Base-by-base conservation (phyloP, 768 basidiomycete species). In the Plicaturopsis crispa region DNA sequence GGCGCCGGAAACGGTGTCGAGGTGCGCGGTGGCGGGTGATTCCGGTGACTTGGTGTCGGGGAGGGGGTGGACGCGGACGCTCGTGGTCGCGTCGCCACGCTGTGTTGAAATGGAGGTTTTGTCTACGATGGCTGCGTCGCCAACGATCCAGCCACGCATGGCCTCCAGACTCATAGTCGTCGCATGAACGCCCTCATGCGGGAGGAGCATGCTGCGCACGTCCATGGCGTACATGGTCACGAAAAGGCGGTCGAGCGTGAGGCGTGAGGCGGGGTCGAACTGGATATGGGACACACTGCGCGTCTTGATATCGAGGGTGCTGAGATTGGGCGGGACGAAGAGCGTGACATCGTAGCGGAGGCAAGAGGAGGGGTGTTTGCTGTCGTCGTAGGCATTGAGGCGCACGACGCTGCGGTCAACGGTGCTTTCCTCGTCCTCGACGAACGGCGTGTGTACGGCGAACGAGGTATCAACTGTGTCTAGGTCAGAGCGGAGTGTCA, bases 101-200 rank as follows among this genome's bases (percentile, higher is more conserved):
- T 74, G 71, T 1, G 73, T 76, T 11, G 48, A 56, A 44, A 79
- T 55, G 14, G 51, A 46, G 3, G 69, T 63, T 39, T 52, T 53
- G 21, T 67, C 56, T 14, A 63, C 59, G 45, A 73, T 56, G n/a
- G 69, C 54, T 30, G 67, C 66, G 36, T 73, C 73, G 18, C 79
- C 77, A n/a, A 75, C 73, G 35, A 80, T 67, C 69, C 73, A 80
- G 17, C 76, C 79, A 30, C 69, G 57, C 46, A 54, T 66, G 3
- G 73, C 56, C 48, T 75, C 71, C 21, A 76, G 54, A n/a, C 50
- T 42, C 42, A 69, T 45, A 11, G 56, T 44, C 24, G 63, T 53
- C 4, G 73, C 61, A 17, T 54, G 62, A 34, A 80, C 45, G 39
- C 60, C 56, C 21, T 59, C 48, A 43, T 57, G 56, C 4, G 72